Evolutionary conservation across 2,329 filamentous ascomycete species (phyloP).

Genomic region (Arachnopeziza araneosa): DNA sequence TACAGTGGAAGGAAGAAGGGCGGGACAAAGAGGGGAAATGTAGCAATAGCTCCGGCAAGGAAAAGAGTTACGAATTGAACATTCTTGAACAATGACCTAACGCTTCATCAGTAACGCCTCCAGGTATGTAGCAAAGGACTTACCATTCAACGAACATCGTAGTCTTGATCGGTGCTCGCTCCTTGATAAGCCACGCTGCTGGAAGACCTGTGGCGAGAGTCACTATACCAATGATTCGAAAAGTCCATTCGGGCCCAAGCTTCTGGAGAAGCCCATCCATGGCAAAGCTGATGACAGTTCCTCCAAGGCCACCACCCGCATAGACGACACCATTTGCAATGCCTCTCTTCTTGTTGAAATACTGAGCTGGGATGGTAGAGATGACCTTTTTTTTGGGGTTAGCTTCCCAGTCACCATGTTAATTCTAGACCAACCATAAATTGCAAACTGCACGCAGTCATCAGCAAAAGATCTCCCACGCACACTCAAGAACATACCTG

Average conservation of each 20-base stretch:
- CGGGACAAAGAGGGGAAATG: conserved; percentile 55
- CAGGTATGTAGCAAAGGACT: conserved; percentile 2
- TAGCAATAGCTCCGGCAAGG: conserved; percentile 47
- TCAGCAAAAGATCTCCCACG: background rate
- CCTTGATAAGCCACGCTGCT: conserved; percentile 47
- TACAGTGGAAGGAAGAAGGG: conserved; percentile 58
- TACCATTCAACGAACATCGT: conserved; percentile 44
- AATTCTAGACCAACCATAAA: conserved; percentile 17
- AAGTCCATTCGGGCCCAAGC: conserved; percentile 46
- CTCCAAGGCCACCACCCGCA: conserved; percentile 50
- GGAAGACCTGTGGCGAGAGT: conserved; percentile 50
- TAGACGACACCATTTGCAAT: conserved; percentile 51
- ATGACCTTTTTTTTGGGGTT: no score
- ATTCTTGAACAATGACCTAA: conserved; percentile 46
- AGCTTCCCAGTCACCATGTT: no score
- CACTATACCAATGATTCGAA: conserved; percentile 46
- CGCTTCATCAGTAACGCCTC: background rate
- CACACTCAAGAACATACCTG: conserved; percentile 26
- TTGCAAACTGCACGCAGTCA: conserved; percentile 10
- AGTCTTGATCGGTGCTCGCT: conserved; percentile 37
- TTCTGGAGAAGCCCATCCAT: conserved; percentile 42
- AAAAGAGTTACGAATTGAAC: conserved; percentile 48
- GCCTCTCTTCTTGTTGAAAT: conserved; percentile 48
- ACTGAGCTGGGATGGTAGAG: conserved; percentile 46
- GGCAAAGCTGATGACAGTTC: conserved; percentile 45